Evolutionary conservation across 768 basidiomycete genomes (phyloP), one percentile per base, ranked within the genome.

Genomic region (Amanita molliuscula): DNA sequence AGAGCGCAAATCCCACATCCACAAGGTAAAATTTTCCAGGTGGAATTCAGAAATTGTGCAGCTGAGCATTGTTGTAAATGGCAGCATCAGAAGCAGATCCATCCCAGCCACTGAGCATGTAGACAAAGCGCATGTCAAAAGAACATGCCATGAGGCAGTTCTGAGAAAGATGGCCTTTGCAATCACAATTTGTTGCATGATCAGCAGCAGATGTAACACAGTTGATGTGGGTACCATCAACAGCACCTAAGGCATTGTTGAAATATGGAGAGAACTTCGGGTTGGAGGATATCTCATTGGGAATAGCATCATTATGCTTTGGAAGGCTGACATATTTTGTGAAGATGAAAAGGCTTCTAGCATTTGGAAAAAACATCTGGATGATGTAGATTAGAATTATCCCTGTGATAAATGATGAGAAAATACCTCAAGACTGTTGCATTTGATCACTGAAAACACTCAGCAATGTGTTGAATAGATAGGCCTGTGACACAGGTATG

Each of bases 71-170:
- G 4, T 59, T 33, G 55, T 58, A 72, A 16, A 72, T 58, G 0
- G 54, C 50, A 13, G 61, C 55, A 62, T 74, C 68, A 3, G 69
- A 58, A 4, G 60, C 59, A 31, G 62, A 65, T 0, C 71, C 72
- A 36, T 75, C 71, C 65, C 67, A 73, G 1, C 71, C 68, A 48
- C 59, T 64, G 3, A 68, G 53, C 5, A 69, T 38, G 54, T 72
- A 75, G 4, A 58, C 54, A 44, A 74, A 73, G 1, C 47, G 33
- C 25, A 72, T 46, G 28, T 59, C 44, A 44, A 71, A 72, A 0
- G 55, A 55, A 10, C 63, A 68, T 2, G 50, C 59, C 11, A 68
- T 67, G 6, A 75, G 60, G 11, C 55, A 56, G 50, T 75, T 75
- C 36, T 68, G 68, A 0, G 68, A 59, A 4, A 73, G 48, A 15